These are phyloP conservation scores for Klebsormidium nitens DNA, from an alignment of 139 green algal genomes.

Conservation along the genomic window DNA sequence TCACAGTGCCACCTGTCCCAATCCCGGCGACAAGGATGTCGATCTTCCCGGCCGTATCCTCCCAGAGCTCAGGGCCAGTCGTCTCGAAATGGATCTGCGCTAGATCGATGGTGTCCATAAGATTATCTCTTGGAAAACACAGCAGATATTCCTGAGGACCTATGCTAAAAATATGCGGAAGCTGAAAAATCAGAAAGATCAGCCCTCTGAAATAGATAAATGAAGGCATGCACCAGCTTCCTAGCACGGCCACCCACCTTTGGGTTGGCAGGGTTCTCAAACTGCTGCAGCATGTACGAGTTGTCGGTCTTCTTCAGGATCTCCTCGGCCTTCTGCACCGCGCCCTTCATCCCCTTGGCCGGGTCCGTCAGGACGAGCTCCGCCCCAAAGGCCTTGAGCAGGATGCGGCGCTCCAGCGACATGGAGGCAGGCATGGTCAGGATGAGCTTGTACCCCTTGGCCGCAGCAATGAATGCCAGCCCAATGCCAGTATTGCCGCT, in stretches of 20 bases:
- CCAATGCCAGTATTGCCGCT: conserved; percentile 95
- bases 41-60: conserved; percentile 76
- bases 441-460: conserved; percentile 91
- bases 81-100: conserved; percentile 81
- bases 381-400: conserved; percentile 75
- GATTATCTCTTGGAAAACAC: too few relatives aligned
- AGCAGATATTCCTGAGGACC: too few relatives aligned
- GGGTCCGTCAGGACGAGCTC: conserved; percentile 56
- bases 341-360: conserved; percentile 77
- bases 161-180: too few relatives aligned
- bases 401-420: conserved; percentile 86
- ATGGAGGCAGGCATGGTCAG: conserved; percentile 99
- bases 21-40: conserved; percentile 85
- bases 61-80: conserved; percentile 93
- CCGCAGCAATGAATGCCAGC: conserved; percentile 89
- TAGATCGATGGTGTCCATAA: too few relatives aligned
- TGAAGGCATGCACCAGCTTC: too few relatives aligned
- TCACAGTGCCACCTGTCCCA: conserved; percentile 96
- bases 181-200: too few relatives aligned
- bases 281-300: conserved; percentile 95
- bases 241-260: too few relatives aligned
- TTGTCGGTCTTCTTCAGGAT: conserved; percentile 65
- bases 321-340: conserved; percentile 86
- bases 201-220: too few relatives aligned
- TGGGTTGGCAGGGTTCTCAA: conserved; percentile 95